These are phyloP conservation scores for Symbiodinium natans DNA, from an alignment of 73 alveolate genomes.

Conservation along the genomic window DNA sequence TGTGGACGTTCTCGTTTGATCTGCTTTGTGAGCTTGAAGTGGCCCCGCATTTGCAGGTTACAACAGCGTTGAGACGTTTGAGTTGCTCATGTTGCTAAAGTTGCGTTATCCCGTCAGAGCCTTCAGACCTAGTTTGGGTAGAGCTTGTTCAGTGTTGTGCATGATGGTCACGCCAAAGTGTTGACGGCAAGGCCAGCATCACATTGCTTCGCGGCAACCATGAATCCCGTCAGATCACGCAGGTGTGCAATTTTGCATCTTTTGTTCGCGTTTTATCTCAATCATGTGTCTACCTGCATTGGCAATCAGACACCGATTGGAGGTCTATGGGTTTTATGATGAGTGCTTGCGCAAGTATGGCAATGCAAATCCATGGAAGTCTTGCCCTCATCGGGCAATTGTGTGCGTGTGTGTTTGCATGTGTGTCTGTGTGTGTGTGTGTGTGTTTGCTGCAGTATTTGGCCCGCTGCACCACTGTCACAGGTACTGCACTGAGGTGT, in stretches of 20 bases:
- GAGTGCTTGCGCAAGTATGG: slow-evolving; percentile 98
- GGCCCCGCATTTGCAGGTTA: slow-evolving; percentile 88
- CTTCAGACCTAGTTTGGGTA: no score
- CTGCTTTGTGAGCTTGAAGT: background rate
- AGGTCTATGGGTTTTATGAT: slow-evolving; percentile 98
- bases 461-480: background rate
- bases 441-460: background rate
- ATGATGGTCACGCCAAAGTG: background rate
- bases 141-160: background rate
- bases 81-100: slow-evolving; percentile 96
- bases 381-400: background rate
- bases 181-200: slow-evolving; percentile 8
- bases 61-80: slow-evolving; percentile 97
- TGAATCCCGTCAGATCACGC: slow-evolving; percentile 97
- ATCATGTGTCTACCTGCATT: background rate
- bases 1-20: background rate
- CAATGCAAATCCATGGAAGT: slow-evolving; percentile 97
- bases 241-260: slow-evolving; percentile 38
- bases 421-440: no score
- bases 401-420: background rate
- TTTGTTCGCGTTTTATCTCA: background rate
- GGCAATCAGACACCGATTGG: background rate
- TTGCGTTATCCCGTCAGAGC: slow-evolving; percentile 97
- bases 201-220: slow-evolving; percentile 96
- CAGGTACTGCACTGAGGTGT: slow-evolving; percentile 96